Base-by-base conservation (phyloP, 805 yeast genomes). In the Ogataea methanolica region DNA sequence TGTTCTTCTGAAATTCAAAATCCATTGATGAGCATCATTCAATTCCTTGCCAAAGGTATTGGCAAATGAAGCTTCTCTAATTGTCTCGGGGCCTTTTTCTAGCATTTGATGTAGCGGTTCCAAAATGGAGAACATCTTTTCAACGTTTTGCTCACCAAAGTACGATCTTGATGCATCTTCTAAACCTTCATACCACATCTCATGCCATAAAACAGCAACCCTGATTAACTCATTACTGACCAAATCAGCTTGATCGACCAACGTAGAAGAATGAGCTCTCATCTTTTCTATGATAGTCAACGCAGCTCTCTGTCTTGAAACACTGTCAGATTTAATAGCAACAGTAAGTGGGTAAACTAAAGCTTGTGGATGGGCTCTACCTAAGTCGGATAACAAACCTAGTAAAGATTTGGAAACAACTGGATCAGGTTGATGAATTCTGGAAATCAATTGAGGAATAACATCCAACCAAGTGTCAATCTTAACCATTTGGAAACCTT, bases 151-250 rank as follows among this genome's bases (percentile, higher is more conserved):
- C 52, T 94, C 99, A 34, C 95, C 96, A 66, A 90, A 92, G 70
- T 85, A 94, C 44, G 87, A 76, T 49, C 97, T 75, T 3, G 97
- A 90, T 0, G 99, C 99, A 70, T 94, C 97, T 63, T 94, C 99
- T 33, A 94, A 73, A 2, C 96, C 97, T 68, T 92, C 98, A 57
- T 90, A 91, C 99, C 99, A 94, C 62, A 86, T 85, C 60, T 94
- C 99, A 60, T 90, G 96, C 97, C 99, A 91, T 50, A 94, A 68
- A 4, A 92, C 97, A 1, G 98, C 97, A 16, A 90, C 96, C 55
- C 98, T 74, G 52, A 94, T 91, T 47, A 94, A 77, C 61, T 94
- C 99, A 55, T 83, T 83, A 68, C 96, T 87, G n/a, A 94, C 97
- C 46, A 91, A 66, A 56, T 90, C 97, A 0, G 97, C 91, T 62